Percentiles rank a stretch among this genome's conserved stretches.
phyloP scores from a whole-genome alignment of 768 basidiomycete genomes.

The Boletus speciosus region DNA sequence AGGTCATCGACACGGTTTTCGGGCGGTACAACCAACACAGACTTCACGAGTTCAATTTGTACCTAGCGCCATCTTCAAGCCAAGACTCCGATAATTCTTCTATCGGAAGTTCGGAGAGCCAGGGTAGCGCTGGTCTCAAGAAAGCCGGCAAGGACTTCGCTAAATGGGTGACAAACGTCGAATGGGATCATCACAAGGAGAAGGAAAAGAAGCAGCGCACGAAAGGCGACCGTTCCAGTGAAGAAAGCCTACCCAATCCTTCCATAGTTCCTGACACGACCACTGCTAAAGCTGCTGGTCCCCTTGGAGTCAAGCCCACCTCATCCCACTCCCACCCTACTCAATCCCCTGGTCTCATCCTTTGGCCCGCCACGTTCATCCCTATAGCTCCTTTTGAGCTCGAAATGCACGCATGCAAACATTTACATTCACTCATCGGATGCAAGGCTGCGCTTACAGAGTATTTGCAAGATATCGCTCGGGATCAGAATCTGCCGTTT shows the following conservation, averaged over 20 bases:
- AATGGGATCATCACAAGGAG: slow-evolving; percentile 33
- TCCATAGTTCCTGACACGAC: slow-evolving; percentile 27
- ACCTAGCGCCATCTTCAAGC: slow-evolving; percentile 47
- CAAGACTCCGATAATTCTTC: slow-evolving; percentile 20
- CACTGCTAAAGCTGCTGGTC: slow-evolving; percentile 36
- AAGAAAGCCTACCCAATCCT: slow-evolving; percentile 20
- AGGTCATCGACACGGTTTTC: slow-evolving; percentile 47
- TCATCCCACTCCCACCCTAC: slow-evolving; percentile 27
- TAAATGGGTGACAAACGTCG: slow-evolving; percentile 35
- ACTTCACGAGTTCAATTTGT: slow-evolving; percentile 48
- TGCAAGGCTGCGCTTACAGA: slow-evolving; percentile 57
- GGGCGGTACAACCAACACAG: slow-evolving; percentile 44
- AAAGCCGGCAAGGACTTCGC: slow-evolving; percentile 33
- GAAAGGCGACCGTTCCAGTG: slow-evolving; percentile 27
- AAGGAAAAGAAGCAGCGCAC: slow-evolving; percentile 22
- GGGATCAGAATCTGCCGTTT: slow-evolving; percentile 18
- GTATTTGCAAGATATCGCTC: slow-evolving; percentile 39
- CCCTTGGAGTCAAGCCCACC: slow-evolving; percentile 33
- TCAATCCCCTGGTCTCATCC: slow-evolving; percentile 62
- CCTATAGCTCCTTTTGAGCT: slow-evolving; percentile 56
- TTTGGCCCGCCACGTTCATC: slow-evolving; percentile 58
- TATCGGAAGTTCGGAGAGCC: slow-evolving; percentile 25
- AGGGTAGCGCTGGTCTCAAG: slow-evolving; percentile 21
- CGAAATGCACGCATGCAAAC: slow-evolving; percentile 74
- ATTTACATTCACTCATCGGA: slow-evolving; percentile 60